phyloP scores from a whole-genome alignment of 2,329 filamentous ascomycete genomes.

The Orbilia ellipsospora region DNA sequence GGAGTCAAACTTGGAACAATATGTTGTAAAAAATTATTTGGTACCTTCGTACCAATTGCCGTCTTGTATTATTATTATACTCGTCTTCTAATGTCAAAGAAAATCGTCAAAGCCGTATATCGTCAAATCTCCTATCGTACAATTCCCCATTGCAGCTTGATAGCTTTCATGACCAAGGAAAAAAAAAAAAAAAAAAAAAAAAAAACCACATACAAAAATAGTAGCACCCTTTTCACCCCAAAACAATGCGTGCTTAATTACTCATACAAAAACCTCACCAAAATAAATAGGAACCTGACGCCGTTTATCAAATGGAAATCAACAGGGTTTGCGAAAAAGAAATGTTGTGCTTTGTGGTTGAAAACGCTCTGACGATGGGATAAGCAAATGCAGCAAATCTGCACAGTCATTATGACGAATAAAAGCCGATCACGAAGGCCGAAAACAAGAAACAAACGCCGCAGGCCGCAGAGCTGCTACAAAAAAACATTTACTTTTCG shows the following conservation, averaged over 20 bases:
- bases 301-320: slow-evolving; percentile 27
- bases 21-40: no score
- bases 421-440: slow-evolving; percentile 39
- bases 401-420: slow-evolving; percentile 54
- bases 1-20: no score
- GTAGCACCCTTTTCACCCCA: not conserved
- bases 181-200: not conserved
- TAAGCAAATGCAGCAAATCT: slow-evolving; percentile 26
- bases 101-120: slow-evolving; percentile 19
- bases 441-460: slow-evolving; percentile 49
- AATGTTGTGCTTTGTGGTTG: slow-evolving; percentile 4
- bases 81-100: not conserved
- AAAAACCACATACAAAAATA: not conserved
- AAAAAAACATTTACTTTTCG: slow-evolving; percentile 6
- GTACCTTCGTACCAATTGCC: no score
- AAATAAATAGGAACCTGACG: slow-evolving; percentile 9
- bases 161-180: no score
- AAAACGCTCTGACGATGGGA: slow-evolving; percentile 30
- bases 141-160: not conserved
- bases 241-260: not conserved
- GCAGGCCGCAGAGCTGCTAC: slow-evolving; percentile 4
- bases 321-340: slow-evolving; percentile 4
- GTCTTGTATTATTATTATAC: not conserved
- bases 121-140: slow-evolving; percentile 27
- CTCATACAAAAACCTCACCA: not conserved